A percentile compares a stretch with the other conserved stretches of the same genome.
These are phyloP conservation scores for Raffaelea albimanens DNA, from an alignment of 2,329 filamentous ascomycete species.

Conservation along the genomic window DNA sequence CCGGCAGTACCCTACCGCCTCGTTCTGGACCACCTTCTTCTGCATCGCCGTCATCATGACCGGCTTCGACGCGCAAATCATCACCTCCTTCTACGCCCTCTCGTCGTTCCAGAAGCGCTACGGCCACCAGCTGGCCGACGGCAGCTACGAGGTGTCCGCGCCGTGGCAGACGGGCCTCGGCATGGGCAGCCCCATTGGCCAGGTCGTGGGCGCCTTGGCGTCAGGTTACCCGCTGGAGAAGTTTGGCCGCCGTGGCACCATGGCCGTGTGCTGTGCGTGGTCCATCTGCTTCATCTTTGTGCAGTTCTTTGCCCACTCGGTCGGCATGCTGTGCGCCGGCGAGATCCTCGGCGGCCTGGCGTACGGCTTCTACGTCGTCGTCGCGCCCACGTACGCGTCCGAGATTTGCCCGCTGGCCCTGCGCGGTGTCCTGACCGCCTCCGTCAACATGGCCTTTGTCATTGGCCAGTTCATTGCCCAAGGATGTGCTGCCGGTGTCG, in stretches of 20 bases:
- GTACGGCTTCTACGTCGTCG: background rate
- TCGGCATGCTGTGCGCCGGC: constrained; percentile 16
- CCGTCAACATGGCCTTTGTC: constrained; percentile 43
- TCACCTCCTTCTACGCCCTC: constrained; percentile 16
- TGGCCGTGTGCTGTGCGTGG: constrained; percentile 33
- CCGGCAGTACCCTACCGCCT: background rate
- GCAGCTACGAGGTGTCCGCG: constrained; percentile 35
- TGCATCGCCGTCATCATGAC: constrained; percentile 33
- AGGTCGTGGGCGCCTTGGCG: constrained; percentile 45
- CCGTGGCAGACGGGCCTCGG: constrained; percentile 48
- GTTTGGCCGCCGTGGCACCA: constrained; percentile 40
- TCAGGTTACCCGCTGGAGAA: constrained; percentile 43
- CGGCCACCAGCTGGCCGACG: background rate
- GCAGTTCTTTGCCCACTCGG: constrained; percentile 40
- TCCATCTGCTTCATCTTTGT: constrained; percentile 43
- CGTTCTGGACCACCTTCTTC: constrained; percentile 14
- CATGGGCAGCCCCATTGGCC: constrained; percentile 43
- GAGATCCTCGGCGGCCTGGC: background rate
- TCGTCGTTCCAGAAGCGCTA: constrained; percentile 15
- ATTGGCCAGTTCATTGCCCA: constrained; percentile 36
- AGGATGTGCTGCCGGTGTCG: constrained; percentile 27
- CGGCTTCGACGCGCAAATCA: constrained; percentile 20
- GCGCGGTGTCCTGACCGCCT: constrained; percentile 43
- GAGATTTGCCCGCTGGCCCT: constrained; percentile 39
- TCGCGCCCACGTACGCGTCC: constrained; percentile 20